phyloP scores from a whole-genome alignment of 306 rosid species.

The Citrullus amarus region DNA sequence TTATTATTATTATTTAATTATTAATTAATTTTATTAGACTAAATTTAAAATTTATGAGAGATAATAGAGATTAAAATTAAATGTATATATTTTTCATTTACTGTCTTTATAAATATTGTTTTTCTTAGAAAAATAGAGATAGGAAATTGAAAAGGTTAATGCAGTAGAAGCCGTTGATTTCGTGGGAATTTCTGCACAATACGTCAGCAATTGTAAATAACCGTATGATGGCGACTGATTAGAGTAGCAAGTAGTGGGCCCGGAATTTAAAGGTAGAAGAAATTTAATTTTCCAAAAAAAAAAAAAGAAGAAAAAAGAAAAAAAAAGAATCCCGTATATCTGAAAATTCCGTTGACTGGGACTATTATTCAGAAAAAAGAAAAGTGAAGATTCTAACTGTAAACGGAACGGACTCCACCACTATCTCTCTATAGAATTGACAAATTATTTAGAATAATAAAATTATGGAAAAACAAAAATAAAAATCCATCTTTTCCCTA shows the following conservation, averaged over 20 bases:
- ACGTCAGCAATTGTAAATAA: slow-evolving; percentile 1
- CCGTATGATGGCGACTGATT: neutral
- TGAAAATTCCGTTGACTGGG: neutral
- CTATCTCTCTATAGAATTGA: neutral
- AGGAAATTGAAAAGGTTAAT: neutral
- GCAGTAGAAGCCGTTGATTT: neutral
- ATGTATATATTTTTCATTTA: neutral
- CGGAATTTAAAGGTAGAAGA: neutral
- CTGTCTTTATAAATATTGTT: neutral
- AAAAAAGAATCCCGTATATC: neutral
- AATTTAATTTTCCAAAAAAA: neutral
- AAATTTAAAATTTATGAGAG: too few relatives aligned
- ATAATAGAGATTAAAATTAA: too few relatives aligned
- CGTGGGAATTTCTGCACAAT: neutral
- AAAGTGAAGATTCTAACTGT: neutral
- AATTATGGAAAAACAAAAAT: too few relatives aligned
- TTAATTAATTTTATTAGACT: too few relatives aligned
- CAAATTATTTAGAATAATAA: too few relatives aligned
- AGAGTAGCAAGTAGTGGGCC: neutral
- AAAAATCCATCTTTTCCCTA: too few relatives aligned
- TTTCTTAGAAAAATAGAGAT: neutral
- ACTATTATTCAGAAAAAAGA: neutral
- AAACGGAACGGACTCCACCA: slow-evolving; percentile 7
- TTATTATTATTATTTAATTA: too few relatives aligned
- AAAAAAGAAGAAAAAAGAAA: neutral